Evolutionary conservation across 2,329 filamentous ascomycete species (phyloP).

Genomic region (Aureobasidium sp.): DNA sequence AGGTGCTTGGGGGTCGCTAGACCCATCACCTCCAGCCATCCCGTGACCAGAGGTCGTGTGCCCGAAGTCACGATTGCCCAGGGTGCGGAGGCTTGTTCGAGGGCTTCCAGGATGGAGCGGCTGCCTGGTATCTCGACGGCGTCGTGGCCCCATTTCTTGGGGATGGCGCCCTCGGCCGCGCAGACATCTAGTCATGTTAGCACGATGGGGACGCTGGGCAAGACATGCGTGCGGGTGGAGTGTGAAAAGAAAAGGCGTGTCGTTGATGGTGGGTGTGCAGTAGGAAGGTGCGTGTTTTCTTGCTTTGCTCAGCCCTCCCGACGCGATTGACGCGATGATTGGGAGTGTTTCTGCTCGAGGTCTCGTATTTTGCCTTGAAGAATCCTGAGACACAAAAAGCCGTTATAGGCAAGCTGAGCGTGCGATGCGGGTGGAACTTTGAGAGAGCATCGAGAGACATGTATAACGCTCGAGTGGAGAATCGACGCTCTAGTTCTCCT

Average conservation of each 20-base stretch:
- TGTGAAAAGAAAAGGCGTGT: neutral
- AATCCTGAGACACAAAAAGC: constrained; percentile 10
- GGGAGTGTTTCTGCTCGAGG: constrained; percentile 1
- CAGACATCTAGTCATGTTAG: constrained; percentile 55
- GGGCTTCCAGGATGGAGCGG: constrained; percentile 43
- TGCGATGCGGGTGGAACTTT: neutral
- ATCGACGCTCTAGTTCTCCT: neutral
- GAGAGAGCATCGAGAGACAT: constrained; percentile 5
- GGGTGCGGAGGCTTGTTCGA: constrained; percentile 54
- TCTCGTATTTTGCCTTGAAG: neutral
- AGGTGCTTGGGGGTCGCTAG: constrained; percentile 38
- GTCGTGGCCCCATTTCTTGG: constrained; percentile 64
- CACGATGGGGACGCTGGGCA: neutral
- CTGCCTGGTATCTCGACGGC: constrained; percentile 82
- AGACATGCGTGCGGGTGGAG: neutral
- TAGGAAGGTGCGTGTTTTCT: neutral
- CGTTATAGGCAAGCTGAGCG: neutral
- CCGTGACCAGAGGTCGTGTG: constrained; percentile 38
- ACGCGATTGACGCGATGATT: constrained; percentile 8
- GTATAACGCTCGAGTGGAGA: constrained; percentile 6
- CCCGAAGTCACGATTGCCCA: constrained; percentile 71
- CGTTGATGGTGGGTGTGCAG: neutral
- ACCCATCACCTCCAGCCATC: constrained; percentile 42
- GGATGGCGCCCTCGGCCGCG: constrained; percentile 68
- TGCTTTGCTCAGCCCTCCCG: neutral